Percentiles rank a stretch among this genome's conserved stretches.
These are phyloP conservation scores for Niebla homalea DNA, from an alignment of 495 filamentous ascomycete genomes.

Conservation along the genomic window DNA sequence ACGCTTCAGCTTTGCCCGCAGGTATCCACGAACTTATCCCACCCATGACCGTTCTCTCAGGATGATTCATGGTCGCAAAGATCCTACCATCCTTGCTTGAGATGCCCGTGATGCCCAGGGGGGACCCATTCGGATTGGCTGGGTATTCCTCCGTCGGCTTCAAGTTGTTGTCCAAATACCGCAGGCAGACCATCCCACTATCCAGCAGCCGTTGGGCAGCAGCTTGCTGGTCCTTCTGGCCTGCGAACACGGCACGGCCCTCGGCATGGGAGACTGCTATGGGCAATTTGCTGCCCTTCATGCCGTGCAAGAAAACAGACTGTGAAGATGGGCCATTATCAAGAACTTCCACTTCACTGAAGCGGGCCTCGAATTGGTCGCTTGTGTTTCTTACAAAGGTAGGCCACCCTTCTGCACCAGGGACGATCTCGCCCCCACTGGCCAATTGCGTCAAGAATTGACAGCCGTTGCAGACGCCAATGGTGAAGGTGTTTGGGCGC, in stretches of 20 bases:
- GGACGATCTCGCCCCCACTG: conserved; percentile 51
- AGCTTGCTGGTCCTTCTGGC: conserved; percentile 17
- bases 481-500: conserved; percentile 75
- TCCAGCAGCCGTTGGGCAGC: conserved; percentile 38
- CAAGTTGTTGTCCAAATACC: conserved; percentile 70
- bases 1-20: conserved; percentile 45
- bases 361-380: conserved; percentile 86
- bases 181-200: conserved; percentile 52
- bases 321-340: conserved; percentile 38
- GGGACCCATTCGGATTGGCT: conserved; percentile 86
- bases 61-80: conserved; percentile 91
- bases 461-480: conserved; percentile 96
- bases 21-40: conserved; percentile 71
- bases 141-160: conserved; percentile 73
- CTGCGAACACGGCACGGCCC: conserved; percentile 64
- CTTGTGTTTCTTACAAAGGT: conserved; percentile 72
- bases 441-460: conserved; percentile 80
- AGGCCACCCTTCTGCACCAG: conserved; percentile 75
- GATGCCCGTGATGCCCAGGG: conserved; percentile 73
- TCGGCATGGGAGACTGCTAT: conserved; percentile 89
- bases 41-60: conserved; percentile 77
- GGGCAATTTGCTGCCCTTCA: conserved; percentile 71
- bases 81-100: conserved; percentile 71
- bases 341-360: conserved; percentile 73
- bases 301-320: conserved; percentile 86